phyloP scores from a whole-genome alignment of 352 stramenopile genomes.

The Detonula confervacea region DNA sequence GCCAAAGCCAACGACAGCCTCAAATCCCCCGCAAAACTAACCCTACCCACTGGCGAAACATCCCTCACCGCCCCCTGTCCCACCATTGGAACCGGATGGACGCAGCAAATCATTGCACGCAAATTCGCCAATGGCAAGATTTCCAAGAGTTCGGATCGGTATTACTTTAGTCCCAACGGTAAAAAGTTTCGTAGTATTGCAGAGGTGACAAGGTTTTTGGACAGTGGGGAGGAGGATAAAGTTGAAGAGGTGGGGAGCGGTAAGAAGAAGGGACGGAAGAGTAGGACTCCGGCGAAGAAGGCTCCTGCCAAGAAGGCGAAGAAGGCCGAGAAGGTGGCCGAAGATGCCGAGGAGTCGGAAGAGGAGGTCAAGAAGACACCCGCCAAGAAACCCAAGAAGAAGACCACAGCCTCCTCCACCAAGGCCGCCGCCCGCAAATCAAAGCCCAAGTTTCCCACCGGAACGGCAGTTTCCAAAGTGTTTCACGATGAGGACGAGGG shows the following conservation, averaged over 20 bases:
- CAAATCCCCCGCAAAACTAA: constrained; percentile 19
- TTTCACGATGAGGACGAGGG: constrained; percentile 20
- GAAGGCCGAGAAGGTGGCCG: too few species aligned
- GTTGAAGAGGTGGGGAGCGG: neutral
- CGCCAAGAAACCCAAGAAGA: neutral
- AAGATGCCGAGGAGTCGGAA: too few species aligned
- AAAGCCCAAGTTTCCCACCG: constrained; percentile 32
- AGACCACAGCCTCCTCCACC: neutral
- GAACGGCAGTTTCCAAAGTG: constrained; percentile 33
- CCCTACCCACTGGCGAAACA: constrained; percentile 14
- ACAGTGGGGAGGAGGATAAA: too few species aligned
- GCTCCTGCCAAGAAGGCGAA: neutral
- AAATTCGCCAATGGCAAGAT: neutral
- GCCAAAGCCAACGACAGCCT: too few species aligned
- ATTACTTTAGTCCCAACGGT: constrained; percentile 32
- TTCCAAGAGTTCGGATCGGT: constrained; percentile 18
- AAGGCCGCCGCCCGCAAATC: neutral
- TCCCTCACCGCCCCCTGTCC: constrained; percentile 20
- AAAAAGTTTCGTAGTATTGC: constrained; percentile 43
- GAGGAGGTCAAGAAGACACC: neutral
- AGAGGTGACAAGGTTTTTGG: constrained; percentile 33
- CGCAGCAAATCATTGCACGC: constrained; percentile 21
- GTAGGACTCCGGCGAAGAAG: neutral
- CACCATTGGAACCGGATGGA: constrained; percentile 40
- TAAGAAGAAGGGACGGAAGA: neutral